Conservation (phyloP, 2,329 filamentous ascomycete species). For the Diaporthe ampelina region DNA sequence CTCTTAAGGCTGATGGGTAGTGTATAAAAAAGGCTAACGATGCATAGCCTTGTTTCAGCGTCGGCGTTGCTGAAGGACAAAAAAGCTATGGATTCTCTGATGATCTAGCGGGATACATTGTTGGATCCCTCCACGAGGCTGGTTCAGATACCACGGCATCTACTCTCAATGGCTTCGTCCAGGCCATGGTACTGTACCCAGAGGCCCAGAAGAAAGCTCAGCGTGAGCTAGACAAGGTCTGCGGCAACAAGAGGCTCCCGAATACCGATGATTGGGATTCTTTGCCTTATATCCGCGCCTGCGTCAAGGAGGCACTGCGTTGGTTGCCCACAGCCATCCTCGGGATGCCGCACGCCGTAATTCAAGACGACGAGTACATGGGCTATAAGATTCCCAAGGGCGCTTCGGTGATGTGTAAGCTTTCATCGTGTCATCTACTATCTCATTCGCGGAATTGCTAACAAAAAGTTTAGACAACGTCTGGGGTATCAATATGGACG, state of each 20-base stretch:
- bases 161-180: conserved; percentile 58
- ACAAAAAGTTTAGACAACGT: conserved; percentile 13
- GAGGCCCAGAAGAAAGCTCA: conserved; percentile 58
- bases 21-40: not conserved
- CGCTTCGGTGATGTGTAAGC: conserved; percentile 54
- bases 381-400: conserved; percentile 62
- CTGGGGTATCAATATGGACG: conserved; percentile 62
- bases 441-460: not conserved
- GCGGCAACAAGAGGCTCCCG: conserved; percentile 56
- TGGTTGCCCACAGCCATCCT: conserved; percentile 59
- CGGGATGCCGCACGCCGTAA: conserved; percentile 58
- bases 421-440: conserved; percentile 46
- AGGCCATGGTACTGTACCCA: conserved; percentile 61
- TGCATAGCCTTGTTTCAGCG: conserved; percentile 48
- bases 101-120: conserved; percentile 51
- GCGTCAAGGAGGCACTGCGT: conserved; percentile 59
- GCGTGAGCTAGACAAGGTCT: conserved; percentile 56
- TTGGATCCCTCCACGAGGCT: conserved; percentile 55
- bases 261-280: conserved; percentile 53
- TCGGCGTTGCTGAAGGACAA: conserved; percentile 45
- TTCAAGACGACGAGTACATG: conserved; percentile 58
- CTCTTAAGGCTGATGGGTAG: no score
- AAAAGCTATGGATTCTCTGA: conserved; percentile 47
- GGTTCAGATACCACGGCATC: conserved; percentile 60
- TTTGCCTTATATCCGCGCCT: conserved; percentile 58